A percentile compares a stretch with the other conserved stretches of the same genome.
phyloP scores from a whole-genome alignment of 2,329 filamentous ascomycete species.

The Colletotrichum plurivorum region DNA sequence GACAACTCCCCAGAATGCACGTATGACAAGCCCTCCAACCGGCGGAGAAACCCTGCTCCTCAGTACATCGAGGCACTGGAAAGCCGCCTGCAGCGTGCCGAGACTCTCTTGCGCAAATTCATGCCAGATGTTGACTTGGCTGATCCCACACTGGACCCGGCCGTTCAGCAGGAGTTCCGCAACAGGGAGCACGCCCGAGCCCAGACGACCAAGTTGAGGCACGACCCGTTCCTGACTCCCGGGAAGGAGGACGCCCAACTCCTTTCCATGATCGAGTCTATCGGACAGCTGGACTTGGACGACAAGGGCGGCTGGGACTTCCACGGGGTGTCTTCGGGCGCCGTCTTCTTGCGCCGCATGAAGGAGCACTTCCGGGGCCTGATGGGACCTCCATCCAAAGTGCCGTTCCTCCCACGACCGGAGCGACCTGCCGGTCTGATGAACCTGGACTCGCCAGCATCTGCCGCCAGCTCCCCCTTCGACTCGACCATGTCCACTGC shows the following conservation, averaged over 20 bases:
- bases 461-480: constrained; percentile 73
- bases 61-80: constrained; percentile 95
- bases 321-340: constrained; percentile 91
- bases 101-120: constrained; percentile 82
- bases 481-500: constrained; percentile 67
- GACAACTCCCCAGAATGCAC: constrained; percentile 79
- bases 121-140: constrained; percentile 88
- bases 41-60: constrained; percentile 89
- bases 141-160: constrained; percentile 85
- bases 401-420: constrained; percentile 70
- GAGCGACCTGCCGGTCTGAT: constrained; percentile 64
- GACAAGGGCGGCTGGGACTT: constrained; percentile 96
- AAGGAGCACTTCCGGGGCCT: constrained; percentile 88
- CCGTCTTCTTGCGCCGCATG: constrained; percentile 89
- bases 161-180: constrained; percentile 78
- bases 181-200: constrained; percentile 67
- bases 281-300: constrained; percentile 91
- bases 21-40: constrained; percentile 94
- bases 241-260: constrained; percentile 79
- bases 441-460: constrained; percentile 78
- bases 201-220: constrained; percentile 58
- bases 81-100: constrained; percentile 84
- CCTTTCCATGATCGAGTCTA: constrained; percentile 94
- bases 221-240: constrained; percentile 48
- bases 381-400: constrained; percentile 74